phyloP scores from a whole-genome alignment of 345 rosid species.

The Clausena lansium region DNA sequence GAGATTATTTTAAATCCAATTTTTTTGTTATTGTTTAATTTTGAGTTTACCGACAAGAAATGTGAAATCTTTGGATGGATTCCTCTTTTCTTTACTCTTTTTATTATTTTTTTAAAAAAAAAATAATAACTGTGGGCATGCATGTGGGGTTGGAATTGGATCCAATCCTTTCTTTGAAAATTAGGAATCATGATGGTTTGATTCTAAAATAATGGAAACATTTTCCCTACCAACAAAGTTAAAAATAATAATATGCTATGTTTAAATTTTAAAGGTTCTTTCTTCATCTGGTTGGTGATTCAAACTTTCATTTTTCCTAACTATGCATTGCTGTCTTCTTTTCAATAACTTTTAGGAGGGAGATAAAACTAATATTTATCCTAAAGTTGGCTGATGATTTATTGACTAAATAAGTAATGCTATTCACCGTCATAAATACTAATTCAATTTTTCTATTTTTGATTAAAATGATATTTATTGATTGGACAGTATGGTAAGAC shows the following conservation, averaged over 20 bases:
- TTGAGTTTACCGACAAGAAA: not conserved
- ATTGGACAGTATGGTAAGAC: too few relatives aligned
- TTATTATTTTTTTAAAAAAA: not conserved
- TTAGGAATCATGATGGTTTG: slow-evolving; percentile 23
- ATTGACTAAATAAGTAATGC: not conserved
- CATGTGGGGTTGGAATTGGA: slow-evolving; percentile 37
- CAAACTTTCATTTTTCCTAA: not conserved
- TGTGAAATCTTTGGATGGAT: slow-evolving; percentile 16
- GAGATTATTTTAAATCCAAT: too few relatives aligned
- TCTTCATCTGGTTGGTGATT: not conserved
- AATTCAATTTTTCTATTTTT: too few relatives aligned
- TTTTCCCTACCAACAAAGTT: not conserved
- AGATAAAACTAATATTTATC: not conserved
- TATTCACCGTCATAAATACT: too few relatives aligned
- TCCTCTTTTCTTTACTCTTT: not conserved
- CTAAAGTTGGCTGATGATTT: not conserved
- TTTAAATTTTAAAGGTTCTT: slow-evolving; percentile 2
- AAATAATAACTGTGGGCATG: slow-evolving; percentile 1
- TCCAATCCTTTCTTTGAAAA: slow-evolving; percentile 29
- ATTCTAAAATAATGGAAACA: slow-evolving; percentile 24
- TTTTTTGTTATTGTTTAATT: not conserved
- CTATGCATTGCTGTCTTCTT: not conserved
- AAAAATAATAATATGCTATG: not conserved
- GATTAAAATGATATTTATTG: too few relatives aligned
- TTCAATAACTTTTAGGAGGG: not conserved